phyloP scores from a whole-genome alignment of 2,329 filamentous ascomycete genomes.

The Paecilomyces niveus region DNA sequence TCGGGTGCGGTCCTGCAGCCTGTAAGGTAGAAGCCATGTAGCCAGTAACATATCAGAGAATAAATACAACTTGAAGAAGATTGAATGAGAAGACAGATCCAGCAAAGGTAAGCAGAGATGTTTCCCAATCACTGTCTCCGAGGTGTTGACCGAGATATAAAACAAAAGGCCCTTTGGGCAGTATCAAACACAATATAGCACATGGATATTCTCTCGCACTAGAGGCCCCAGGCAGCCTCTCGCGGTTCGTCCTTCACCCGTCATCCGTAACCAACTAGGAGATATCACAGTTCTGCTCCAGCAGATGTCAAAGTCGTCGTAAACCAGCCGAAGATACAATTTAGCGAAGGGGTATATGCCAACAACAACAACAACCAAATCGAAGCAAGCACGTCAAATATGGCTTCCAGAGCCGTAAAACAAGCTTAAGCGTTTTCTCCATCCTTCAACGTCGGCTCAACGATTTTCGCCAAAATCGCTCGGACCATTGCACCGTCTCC shows the following conservation, averaged over 20 bases:
- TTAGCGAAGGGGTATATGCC: not conserved
- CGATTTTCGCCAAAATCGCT: conserved; percentile 63
- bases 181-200: not conserved
- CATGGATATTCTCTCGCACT: not conserved
- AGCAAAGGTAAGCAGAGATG: not conserved
- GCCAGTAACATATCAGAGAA: not conserved
- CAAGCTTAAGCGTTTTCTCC: conserved; percentile 3
- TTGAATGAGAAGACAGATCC: not conserved
- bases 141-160: not conserved
- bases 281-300: not conserved
- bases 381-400: not conserved
- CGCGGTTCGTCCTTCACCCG: not conserved
- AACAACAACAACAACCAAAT: not conserved
- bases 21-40: not conserved
- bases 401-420: not conserved
- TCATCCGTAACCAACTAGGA: not conserved
- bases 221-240: not conserved
- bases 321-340: not conserved
- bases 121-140: not conserved
- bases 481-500: conserved; percentile 53
- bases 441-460: conserved; percentile 28
- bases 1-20: not conserved
- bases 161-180: not conserved
- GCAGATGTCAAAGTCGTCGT: not conserved
- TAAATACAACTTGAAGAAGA: not conserved